Evolutionary conservation across 352 stramenopile species (phyloP).

Genomic region (Pythium aquatile): DNA sequence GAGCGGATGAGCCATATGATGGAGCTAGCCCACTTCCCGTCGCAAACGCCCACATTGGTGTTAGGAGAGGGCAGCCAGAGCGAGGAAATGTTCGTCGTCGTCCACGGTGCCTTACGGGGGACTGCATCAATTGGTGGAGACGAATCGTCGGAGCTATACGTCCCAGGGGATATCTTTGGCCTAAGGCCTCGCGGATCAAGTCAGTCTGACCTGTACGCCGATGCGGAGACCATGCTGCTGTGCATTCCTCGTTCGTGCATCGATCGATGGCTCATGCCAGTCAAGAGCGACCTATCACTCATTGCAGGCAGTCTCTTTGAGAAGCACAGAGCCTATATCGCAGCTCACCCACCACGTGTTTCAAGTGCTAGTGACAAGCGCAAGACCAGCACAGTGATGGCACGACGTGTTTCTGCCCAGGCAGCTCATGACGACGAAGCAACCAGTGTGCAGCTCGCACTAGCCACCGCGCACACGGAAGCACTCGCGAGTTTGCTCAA

Average conservation of each 20-base stretch:
- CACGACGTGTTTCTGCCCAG: constrained; percentile 15
- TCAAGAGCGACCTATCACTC: constrained; percentile 34
- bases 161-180: constrained; percentile 26
- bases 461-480: constrained; percentile 20
- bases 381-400: constrained; percentile 23
- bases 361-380: constrained; percentile 13
- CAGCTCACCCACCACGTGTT: neutral
- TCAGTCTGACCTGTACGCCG: constrained; percentile 22
- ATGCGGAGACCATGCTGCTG: constrained; percentile 40
- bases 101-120: constrained; percentile 27
- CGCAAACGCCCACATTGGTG: constrained; percentile 3
- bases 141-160: neutral
- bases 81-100: constrained; percentile 36
- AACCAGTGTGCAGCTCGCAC: neutral
- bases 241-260: constrained; percentile 34
- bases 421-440: neutral
- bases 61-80: constrained; percentile 30
- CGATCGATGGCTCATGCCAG: constrained; percentile 44
- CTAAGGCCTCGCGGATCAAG: neutral
- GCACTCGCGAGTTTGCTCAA: constrained; percentile 38
- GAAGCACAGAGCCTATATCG: constrained; percentile 13
- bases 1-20: constrained; percentile 51
- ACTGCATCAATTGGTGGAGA: neutral
- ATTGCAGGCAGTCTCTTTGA: constrained; percentile 43
- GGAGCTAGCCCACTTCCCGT: constrained; percentile 30